Evolutionary conservation across 768 basidiomycete species (phyloP), one percentile per base, ranked within the genome.

Genomic region (Pisolithus orientalis): DNA sequence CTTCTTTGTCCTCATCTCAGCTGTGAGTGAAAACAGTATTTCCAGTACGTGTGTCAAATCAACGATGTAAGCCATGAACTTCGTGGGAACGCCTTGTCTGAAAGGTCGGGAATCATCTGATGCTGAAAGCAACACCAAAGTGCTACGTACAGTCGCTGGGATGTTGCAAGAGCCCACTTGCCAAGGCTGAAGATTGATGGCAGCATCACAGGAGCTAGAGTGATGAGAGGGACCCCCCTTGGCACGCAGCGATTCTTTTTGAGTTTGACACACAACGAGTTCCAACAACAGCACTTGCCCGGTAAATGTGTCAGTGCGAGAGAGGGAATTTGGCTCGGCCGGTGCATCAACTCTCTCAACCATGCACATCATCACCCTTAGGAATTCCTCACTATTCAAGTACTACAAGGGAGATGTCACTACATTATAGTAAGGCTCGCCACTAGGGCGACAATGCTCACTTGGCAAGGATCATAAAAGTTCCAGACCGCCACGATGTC

Each of bases 1-100:
- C 4, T 13, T 16, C 16, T 32, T 11, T 32, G 17, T n/a, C 14
- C 10, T 28, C 14, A 34, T 16, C 27, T 29, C 32, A 9, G 42
- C 40, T 3, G 28, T 21, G 6, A 51, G 29, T 10, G 39, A 28
- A 50, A 62, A 64, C 25, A 64, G 37, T 17, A 49, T 60, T 21
- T 60, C 62, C 51, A 64, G 52, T 7, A 65, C 47, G 31, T 58
- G 51, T 1, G 61, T 64, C 13, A 64, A 31, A 49, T 65, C 63
- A 31, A 64, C 51, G 45, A 65, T 65, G 47, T 65, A 65, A 8
- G 56, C 55, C 57, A 65, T 65, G 7, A 65, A 50, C 39, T 50
- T 54, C 8, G 9, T n/a, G 56, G 50, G 21, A 46, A 34, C 17
- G 51, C 39, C 10, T 10, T 25, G 17, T 25, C 39, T 53, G 40